Evolutionary conservation across 306 rosid genomes (phyloP), one percentile per base, ranked within the genome.

Genomic region (Begonia fuchsioides): DNA sequence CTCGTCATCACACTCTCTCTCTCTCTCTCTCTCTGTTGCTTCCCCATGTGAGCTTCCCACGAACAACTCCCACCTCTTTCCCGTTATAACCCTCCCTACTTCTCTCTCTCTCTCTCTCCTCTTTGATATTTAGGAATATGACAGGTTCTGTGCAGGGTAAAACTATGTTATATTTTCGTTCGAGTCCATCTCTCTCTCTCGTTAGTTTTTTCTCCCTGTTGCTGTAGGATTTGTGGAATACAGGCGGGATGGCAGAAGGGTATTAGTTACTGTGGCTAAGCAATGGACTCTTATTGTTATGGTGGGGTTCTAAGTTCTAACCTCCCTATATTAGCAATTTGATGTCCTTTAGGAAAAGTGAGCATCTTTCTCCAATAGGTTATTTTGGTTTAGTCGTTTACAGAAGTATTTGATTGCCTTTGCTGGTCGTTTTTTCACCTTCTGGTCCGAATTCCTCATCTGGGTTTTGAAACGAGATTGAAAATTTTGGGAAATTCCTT

Each of bases 31-130:
- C 35, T 26, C 35, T 26, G 35, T 26, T 26, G 8, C 32, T 2
- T 26, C 7, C 35, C 35, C 96, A 80, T 80, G 93, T 80, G 96
- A 83, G 55, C 18, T 14, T 62, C 64, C 66, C 87, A 76, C 55
- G 78, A 71, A 60, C 69, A 57, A 55, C 52, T 87, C 59, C 59
- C 71, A 57, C 70, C 72, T 41, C 50, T 68, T 73, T 56, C 65
- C 77, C 72, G 71, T 53, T 62, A 58, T 70, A 72, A 68, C 66
- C 63, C 18, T 51, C 68, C 63, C 18, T 51, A 60, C 59, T 52
- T 56, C 19, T 64, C 63, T 60, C 59, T 26, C 8, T 26, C 35
- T 26, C 35, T 26, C 35, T 26, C 35, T 26, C 35, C 32, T 20
- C 32, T 20, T 2, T 26, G 35, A 5, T 26, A 26, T 26, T 26